These are phyloP conservation scores for Acer campestre DNA, from an alignment of 345 rosid genomes.

Conservation along the genomic window DNA sequence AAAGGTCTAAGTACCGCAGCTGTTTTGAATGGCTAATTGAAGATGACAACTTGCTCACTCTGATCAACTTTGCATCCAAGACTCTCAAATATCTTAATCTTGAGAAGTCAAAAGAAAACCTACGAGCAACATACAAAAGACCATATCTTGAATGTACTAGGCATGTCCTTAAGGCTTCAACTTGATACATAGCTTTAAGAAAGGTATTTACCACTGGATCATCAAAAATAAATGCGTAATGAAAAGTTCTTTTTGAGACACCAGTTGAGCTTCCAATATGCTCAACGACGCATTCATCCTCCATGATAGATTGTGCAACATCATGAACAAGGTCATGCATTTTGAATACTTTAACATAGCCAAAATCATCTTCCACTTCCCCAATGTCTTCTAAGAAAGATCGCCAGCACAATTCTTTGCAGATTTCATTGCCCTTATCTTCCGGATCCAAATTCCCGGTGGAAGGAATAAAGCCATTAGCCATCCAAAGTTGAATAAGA, in stretches of 20 bases:
- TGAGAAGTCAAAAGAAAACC: not conserved
- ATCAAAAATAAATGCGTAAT: not conserved
- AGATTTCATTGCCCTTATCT: conserved; percentile 20
- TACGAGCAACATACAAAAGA: too few relatives aligned
- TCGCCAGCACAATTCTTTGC: conserved; percentile 18
- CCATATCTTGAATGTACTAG: not conserved
- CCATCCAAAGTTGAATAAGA: conserved; percentile 18
- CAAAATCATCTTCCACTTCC: not conserved
- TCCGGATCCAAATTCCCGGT: not conserved
- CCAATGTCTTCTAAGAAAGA: conserved; percentile 17
- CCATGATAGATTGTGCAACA: conserved; percentile 21
- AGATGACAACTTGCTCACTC: not conserved
- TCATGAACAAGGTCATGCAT: conserved; percentile 35
- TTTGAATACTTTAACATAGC: not conserved
- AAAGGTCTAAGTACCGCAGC: conserved; percentile 12
- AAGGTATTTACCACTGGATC: rapidly evolving
- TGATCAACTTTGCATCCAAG: rapidly evolving
- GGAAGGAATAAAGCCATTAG: conserved; percentile 13
- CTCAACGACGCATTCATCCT: not conserved
- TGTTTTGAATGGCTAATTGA: not conserved
- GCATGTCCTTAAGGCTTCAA: not conserved
- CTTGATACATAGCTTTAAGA: not conserved
- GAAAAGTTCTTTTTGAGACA: not conserved
- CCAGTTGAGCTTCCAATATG: not conserved
- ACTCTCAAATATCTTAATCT: not conserved